Evolutionary conservation across 2,329 filamentous ascomycete species (phyloP), one percentile per base, ranked within the genome.

Genomic region (Calonectria pseudoturangicola): DNA sequence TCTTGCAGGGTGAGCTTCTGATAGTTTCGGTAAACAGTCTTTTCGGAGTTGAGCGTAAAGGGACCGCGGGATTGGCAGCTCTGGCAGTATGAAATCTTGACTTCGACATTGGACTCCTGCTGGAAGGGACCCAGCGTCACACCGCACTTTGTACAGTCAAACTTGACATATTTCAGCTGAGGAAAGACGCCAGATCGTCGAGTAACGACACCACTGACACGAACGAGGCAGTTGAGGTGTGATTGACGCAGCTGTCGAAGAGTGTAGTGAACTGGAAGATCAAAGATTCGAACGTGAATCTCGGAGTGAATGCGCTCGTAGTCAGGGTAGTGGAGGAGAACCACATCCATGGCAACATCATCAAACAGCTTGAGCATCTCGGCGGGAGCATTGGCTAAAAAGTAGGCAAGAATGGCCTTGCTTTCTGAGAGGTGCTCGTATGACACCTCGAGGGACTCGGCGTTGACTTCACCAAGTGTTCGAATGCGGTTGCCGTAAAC

Each of bases 11-110:
- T 99, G 79, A 99, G 88, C 83, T 98, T 99, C 84, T 99, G 97
- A 85, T 98, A 99, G 85, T 99, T 99, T 75, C 97, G 94, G 86
- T 99, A 99, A 18, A 99, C 94, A 0, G 97, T 99, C 88, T 98
- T 97, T 83, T 98, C 97, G 4, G 95, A 97, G 86, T 98, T 98
- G 76, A 99, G 88, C 0, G 93, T 98, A 82, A 99, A 99, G 0
- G 97, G 97, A 0, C 97, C 97, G 48, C 95, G 93, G 47, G 95
- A 97, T 85, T 98, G 96, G 85, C 97, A 99, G 83, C 94, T 97
- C 82, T 98, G 96, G 83, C 97, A 99, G 87, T 94, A 99, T 0
- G 94, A 95, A 79, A 99, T 95, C 86, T 96, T 98, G 82, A 99
- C 96, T 84, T 99, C 97, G 51, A 96, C 93, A 74, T 97, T 98